Evolutionary conservation across 1,284 basidiomycete species (phyloP).

Genomic region (Dichomitus squalens): DNA sequence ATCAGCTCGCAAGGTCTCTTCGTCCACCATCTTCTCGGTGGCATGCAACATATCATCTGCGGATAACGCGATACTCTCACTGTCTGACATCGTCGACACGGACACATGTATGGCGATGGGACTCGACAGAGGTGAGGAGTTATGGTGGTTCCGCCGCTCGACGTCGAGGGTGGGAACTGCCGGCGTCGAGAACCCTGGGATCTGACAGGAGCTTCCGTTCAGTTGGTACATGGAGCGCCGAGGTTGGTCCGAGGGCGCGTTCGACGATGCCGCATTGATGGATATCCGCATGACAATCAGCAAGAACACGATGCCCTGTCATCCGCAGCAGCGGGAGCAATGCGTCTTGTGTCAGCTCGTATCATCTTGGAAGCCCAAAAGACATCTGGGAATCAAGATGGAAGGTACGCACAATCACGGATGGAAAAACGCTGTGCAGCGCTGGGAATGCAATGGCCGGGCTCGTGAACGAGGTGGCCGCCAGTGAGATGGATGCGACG

Average conservation of each 20-base stretch:
- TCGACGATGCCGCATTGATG: background rate
- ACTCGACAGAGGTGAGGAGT: background rate
- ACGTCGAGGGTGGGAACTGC: background rate
- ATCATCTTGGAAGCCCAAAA: too few species aligned
- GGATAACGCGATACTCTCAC: background rate
- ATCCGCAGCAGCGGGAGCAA: background rate
- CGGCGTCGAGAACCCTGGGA: background rate
- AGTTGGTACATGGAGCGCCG: background rate
- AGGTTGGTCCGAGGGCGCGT: background rate
- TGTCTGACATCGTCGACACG: background rate
- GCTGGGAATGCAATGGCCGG: slow-evolving; percentile 16
- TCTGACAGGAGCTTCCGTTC: background rate
- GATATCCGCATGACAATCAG: slow-evolving; percentile 21
- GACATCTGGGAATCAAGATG: background rate
- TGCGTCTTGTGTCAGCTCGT: background rate
- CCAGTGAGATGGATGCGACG: slow-evolving; percentile 17
- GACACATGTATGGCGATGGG: background rate
- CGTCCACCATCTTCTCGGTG: background rate
- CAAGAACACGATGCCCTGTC: slow-evolving; percentile 22
- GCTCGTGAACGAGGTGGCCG: slow-evolving; percentile 18
- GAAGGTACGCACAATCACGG: slow-evolving; percentile 18
- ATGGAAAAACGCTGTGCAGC: slow-evolving; percentile 16
- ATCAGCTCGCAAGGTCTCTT: background rate
- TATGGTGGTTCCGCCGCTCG: background rate
- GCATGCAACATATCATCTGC: background rate